Base-by-base conservation (phyloP, 1,284 basidiomycete species). In the Microbotryum scabiosae region DNA sequence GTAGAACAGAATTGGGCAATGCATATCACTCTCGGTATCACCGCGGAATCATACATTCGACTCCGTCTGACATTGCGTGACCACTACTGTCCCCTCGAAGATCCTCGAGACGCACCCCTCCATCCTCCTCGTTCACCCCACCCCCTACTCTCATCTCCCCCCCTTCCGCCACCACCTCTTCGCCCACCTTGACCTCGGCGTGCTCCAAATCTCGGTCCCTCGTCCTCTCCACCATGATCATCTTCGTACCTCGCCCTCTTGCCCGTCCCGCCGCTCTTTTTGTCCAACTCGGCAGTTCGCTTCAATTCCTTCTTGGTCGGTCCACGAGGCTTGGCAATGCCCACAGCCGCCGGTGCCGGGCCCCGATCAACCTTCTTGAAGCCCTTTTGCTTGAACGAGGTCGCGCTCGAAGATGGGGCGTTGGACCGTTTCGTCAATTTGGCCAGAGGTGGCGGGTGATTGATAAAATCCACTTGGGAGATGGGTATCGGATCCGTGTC, bases 331-430 rank as follows among this genome's bases (percentile, higher is more conserved):
- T 50, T 49, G 4, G 51, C 20, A 12, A 68, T 54, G 1, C 67
- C 67, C 4, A 54, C 30, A 12, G 67, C 56, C 16, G 44, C 53
- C n/a, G 41, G n/a, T 4, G 60, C 62, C 41, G 55, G 55, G 8
- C 62, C 56, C 16, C 52, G 50, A 50, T 44, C 51, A 43, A 64
- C 41, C 6, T 53, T 52, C 54, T 60, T 57, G 62, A 68, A 68
- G n/a, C 58, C 60, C 53, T 63, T 63, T 16, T 60, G 58, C 41
- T 57, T 59, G 62, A 68, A 68, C 52, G 61, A 63, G 30, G 59
- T 60, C 6, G 64, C 64, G 51, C 43, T 52, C 41, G 55, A 28
- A 36, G 48, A 45, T 44, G 54, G 23, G 51, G 54, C 25, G 30
- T 65, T 61, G 20, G 30, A 41, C 10, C 14, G 36, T 41, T 41